Evolutionary conservation across 176 grass and related monocot genomes (phyloP).

Genomic region (Carex parvula): DNA sequence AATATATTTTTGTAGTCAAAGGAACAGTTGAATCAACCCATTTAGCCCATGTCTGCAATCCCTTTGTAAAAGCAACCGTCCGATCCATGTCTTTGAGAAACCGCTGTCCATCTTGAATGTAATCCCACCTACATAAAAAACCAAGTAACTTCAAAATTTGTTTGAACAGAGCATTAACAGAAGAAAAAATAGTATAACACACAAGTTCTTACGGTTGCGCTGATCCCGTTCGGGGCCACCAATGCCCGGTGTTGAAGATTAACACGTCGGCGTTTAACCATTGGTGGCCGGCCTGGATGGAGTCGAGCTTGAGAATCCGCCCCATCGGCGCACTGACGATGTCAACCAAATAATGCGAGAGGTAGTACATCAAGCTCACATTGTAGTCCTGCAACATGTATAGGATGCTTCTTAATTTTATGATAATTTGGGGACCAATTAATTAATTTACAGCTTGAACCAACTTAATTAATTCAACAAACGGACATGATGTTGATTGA

Average conservation of each 20-base stretch:
- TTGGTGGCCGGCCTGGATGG: slow-evolving; percentile 29
- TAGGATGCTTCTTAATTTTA: neutral
- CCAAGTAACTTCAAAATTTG: neutral
- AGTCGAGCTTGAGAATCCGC: slow-evolving; percentile 64
- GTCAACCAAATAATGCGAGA: slow-evolving; percentile 90
- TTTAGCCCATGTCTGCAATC: slow-evolving; percentile 59
- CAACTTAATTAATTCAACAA: neutral
- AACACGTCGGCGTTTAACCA: slow-evolving; percentile 71
- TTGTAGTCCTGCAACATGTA: slow-evolving; percentile 51
- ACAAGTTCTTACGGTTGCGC: slow-evolving; percentile 38
- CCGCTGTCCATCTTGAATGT: slow-evolving; percentile 40
- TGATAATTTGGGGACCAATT: slow-evolving; percentile 4
- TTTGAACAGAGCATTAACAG: neutral
- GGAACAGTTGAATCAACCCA: slow-evolving; percentile 57
- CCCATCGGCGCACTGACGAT: slow-evolving; percentile 35
- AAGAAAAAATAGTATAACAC: neutral
- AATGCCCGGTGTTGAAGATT: slow-evolving; percentile 93
- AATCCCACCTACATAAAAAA: slow-evolving; percentile 60
- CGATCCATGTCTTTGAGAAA: slow-evolving; percentile 63
- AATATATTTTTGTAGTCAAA: slow-evolving; percentile 53
- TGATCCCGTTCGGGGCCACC: slow-evolving; percentile 64
- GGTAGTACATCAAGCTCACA: slow-evolving; percentile 63
- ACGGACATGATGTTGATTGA: too few relatives aligned
- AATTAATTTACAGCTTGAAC: neutral
- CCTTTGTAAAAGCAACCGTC: slow-evolving; percentile 58